Evolutionary conservation across 1,284 basidiomycete species (phyloP), one percentile per base, ranked within the genome.

Genomic region (Pterulicium gracile): DNA sequence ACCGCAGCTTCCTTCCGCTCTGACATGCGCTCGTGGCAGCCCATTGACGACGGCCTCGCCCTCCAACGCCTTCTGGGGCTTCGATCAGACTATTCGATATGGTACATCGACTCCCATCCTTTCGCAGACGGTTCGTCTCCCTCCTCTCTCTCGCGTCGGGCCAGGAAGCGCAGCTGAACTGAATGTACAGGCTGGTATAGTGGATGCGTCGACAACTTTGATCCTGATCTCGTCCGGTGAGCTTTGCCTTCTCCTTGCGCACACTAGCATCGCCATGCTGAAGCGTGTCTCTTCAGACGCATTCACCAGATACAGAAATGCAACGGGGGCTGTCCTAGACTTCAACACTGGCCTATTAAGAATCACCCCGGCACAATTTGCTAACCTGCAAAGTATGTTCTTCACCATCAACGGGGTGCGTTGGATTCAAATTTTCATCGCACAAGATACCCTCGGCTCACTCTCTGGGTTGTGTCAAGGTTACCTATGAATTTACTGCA

Each of bases 41-140:
- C 65, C 73, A 5, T 27, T 75, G 43, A 79, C 77, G 1, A 54
- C 51, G 10, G 72, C 70, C 1, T 58, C 49, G 5, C 79, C 79
- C 20, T 65, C 77, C 5, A 62, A 54, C 43, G 51, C 61, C 32
- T 82, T 69, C 65, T 83, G 77, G 76, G 81, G 81, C 34, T 77
- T 83, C 53, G 63, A 77, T 56, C 68, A 81, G 61, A 65, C 67
- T 41, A 66, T 83, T 50, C 61, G 58, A n/a, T 81, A 77, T 52
- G 74, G 76, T 19, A 20, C 55, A 15, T 60, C 62, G 3, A 68
- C 58, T 13, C 61, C 57, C 22, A 74, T 79, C 46, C 58, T 82
- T 47, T 55, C 50, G 24, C 73, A 70, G 14, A 32, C 27, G 10
- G 27, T 32, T 7, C 7, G 27, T n/a, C n/a, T n/a, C n/a, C n/a